Evolutionary conservation across 345 rosid genomes (phyloP).

Genomic region (Salix purpurea): DNA sequence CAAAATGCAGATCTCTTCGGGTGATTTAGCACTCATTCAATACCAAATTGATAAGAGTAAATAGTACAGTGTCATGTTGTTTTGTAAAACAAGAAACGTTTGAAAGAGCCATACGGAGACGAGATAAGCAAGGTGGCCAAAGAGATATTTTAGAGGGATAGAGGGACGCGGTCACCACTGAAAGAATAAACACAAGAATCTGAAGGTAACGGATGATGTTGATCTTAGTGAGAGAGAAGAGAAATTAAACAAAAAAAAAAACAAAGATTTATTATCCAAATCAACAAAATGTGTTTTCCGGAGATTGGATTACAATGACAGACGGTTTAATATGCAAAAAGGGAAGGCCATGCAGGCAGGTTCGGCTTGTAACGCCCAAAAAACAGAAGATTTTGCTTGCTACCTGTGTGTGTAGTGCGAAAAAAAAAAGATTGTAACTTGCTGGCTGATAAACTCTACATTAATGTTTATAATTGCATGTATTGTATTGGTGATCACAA

Average conservation of each 20-base stretch:
- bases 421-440: too few species aligned
- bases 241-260: neutral
- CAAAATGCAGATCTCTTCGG: constrained; percentile 33
- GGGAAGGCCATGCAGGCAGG: too few species aligned
- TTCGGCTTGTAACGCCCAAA: too few species aligned
- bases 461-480: too few species aligned
- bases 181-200: constrained; percentile 3
- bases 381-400: too few species aligned
- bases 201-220: neutral
- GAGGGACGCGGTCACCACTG: constrained; percentile 11
- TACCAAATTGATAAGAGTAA: neutral
- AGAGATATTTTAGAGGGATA: constrained; percentile 27
- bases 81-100: neutral
- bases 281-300: neutral
- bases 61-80: neutral
- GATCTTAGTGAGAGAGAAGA: neutral
- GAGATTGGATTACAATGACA: neutral
- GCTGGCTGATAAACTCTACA: too few species aligned
- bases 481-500: too few species aligned
- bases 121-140: constrained; percentile 34
- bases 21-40: constrained; percentile 17
- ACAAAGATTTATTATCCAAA: neutral
- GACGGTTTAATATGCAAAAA: neutral
- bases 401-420: too few species aligned
- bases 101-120: constrained; percentile 20